Base-by-base conservation (phyloP, 2,329 filamentous ascomycete genomes). In the Exophiala viscosa region DNA sequence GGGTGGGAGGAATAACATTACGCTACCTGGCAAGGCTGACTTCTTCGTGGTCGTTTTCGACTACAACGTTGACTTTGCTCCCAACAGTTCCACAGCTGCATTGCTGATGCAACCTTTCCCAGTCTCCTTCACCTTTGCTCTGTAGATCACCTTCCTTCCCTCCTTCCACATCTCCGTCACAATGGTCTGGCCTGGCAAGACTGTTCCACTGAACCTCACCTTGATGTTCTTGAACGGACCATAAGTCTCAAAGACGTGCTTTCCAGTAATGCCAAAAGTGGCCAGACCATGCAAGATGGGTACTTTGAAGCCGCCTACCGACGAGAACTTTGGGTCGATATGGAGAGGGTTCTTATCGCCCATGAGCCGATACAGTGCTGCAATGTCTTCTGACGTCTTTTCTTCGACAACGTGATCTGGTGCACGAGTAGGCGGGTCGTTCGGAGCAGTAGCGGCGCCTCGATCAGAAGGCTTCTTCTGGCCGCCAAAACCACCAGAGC, bases 341-440 rank as follows among this genome's bases (percentile, higher is more conserved):
- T 99, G 93, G 2, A 99, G 83, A 10, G 93, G 93, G 77, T 99
- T 97, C 68, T 91, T 86, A 73, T 99, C 93, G 45, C 93, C 93
- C 63, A 87, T 93, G 47, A 97, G 78, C 28, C 93, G 85, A 80
- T 99, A 99, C 49, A 99, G 73, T 7, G 89, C 90, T 4, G 93
- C 93, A 75, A 96, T 90, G 66, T 96, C 90, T 65, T 91, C 87
- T 0, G 82, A 86, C 2, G 93, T 97, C 72, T 83, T 83, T 71
- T 88, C 86, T 75, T 96, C 90, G 14, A 90, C 82, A 1, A 95
- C 84, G 10, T 81, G 80, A 64, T 97, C 93, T 5, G 93, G 86
- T 15, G 78, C 75, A 45, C 91, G 83, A 65, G 82, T 75, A 1
- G 93, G 92, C 23, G 87, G 82, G 69, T 82, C 83, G 76, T 96